Conservation (phyloP, 371 early-diverging fungal genomes). For the Rhizopus sp. region DNA sequence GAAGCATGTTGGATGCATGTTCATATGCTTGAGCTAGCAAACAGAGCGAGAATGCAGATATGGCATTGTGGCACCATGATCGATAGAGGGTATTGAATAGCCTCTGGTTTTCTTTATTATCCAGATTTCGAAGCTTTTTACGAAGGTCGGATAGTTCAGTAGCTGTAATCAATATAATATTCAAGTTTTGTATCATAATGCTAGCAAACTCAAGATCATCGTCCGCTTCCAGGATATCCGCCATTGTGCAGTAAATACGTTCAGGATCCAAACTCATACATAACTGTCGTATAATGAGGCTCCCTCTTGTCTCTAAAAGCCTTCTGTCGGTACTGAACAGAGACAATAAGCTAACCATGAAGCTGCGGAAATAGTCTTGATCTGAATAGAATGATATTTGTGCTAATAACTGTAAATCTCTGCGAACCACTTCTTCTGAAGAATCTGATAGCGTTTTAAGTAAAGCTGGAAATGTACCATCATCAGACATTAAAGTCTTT, state of each 20-base stretch:
- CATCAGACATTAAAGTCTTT: constrained; percentile 73
- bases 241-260: constrained; percentile 82
- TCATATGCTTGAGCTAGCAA: constrained; percentile 90
- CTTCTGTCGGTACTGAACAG: constrained; percentile 87
- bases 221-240: constrained; percentile 80
- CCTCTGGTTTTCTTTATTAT: constrained; percentile 66
- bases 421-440: constrained; percentile 87
- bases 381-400: constrained; percentile 86
- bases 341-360: constrained; percentile 79
- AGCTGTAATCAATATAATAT: constrained; percentile 88
- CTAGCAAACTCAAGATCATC: constrained; percentile 87
- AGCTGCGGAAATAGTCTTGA: constrained; percentile 75
- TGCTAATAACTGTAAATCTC: constrained; percentile 88
- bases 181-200: constrained; percentile 92
- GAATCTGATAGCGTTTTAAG: constrained; percentile 86
- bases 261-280: constrained; percentile 86
- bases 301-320: constrained; percentile 81
- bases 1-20: constrained; percentile 76
- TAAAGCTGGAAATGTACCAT: constrained; percentile 79
- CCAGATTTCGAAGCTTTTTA: constrained; percentile 67
- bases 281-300: constrained; percentile 86
- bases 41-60: constrained; percentile 85
- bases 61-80: constrained; percentile 92
- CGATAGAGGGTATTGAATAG: constrained; percentile 81
- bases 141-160: constrained; percentile 85